Conservation (phyloP, 495 filamentous ascomycete genomes). For the Hamigera avellanea region DNA sequence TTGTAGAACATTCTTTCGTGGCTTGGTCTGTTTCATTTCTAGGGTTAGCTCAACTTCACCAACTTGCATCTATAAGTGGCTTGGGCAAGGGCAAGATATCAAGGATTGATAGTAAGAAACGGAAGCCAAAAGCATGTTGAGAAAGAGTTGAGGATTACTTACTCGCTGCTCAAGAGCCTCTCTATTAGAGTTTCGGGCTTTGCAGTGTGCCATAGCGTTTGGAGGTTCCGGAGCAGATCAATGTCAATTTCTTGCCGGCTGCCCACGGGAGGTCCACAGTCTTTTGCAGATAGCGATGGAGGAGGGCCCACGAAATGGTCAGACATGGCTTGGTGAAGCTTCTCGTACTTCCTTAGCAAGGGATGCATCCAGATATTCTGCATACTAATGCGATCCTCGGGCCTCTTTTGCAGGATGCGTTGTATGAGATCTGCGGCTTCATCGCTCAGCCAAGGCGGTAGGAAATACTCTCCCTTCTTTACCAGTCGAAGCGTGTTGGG, state of each 20-base stretch:
- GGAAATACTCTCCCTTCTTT: constrained; percentile 55
- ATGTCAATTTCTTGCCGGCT: constrained; percentile 53
- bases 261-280: constrained; percentile 41
- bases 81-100: constrained; percentile 6
- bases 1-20: constrained; percentile 89
- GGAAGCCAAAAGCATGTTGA: too few relatives aligned
- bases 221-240: constrained; percentile 72
- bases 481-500: constrained; percentile 51
- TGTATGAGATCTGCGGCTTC: constrained; percentile 73
- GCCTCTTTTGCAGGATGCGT: constrained; percentile 61
- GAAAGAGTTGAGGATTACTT: too few relatives aligned
- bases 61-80: constrained; percentile 1
- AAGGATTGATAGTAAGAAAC: constrained; percentile 1
- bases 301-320: constrained; percentile 42
- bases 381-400: constrained; percentile 64
- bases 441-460: constrained; percentile 52
- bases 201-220: constrained; percentile 77
- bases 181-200: constrained; percentile 57
- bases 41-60: background rate
- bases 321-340: constrained; percentile 39
- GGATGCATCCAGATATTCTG: constrained; percentile 74
- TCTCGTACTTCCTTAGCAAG: constrained; percentile 68
- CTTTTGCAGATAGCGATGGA: constrained; percentile 36
- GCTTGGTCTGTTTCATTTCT: constrained; percentile 59
- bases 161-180: constrained; percentile 57